Percentiles rank a stretch among this genome's conserved stretches.
phyloP scores from a whole-genome alignment of 768 basidiomycete species.

The Hygrophoropsis aurantiaca region DNA sequence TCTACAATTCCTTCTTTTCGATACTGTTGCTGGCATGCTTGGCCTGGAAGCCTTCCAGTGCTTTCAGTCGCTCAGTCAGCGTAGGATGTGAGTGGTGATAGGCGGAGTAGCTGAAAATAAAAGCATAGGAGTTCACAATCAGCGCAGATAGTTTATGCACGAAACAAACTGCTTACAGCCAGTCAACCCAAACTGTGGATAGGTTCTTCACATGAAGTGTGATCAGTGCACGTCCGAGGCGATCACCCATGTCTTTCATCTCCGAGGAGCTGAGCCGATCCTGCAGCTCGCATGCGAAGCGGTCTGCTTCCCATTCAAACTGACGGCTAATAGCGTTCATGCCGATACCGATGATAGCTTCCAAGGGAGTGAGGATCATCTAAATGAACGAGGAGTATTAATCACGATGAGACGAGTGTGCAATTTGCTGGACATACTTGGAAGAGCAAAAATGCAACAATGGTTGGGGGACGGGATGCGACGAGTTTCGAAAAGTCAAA shows the following conservation, averaged over 20 bases:
- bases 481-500: slow-evolving; percentile 77
- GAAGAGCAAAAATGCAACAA: slow-evolving; percentile 86
- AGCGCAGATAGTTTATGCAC: not conserved
- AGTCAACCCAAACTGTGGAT: slow-evolving; percentile 92
- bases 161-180: slow-evolving; percentile 57
- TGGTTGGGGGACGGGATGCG: slow-evolving; percentile 69
- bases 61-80: slow-evolving; percentile 83
- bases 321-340: slow-evolving; percentile 83
- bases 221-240: slow-evolving; percentile 80
- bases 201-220: slow-evolving; percentile 90
- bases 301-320: slow-evolving; percentile 94
- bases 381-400: slow-evolving; percentile 19
- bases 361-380: slow-evolving; percentile 82
- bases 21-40: slow-evolving; percentile 32
- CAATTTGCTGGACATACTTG: slow-evolving; percentile 43
- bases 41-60: slow-evolving; percentile 67
- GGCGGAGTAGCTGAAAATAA: slow-evolving; percentile 73
- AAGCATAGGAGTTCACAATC: not conserved
- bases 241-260: slow-evolving; percentile 84
- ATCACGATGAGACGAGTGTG: not conserved
- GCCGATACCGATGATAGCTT: slow-evolving; percentile 66
- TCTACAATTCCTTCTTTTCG: slow-evolving; percentile 27
- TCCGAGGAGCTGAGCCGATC: slow-evolving; percentile 42
- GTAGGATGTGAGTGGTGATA: slow-evolving; percentile 98
- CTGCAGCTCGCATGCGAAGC: slow-evolving; percentile 76